A percentile compares a stretch with the other conserved stretches of the same genome.
Evolutionary conservation across 2,329 filamentous ascomycete genomes (phyloP).

Genomic region (Phaeosphaeria sp.): DNA sequence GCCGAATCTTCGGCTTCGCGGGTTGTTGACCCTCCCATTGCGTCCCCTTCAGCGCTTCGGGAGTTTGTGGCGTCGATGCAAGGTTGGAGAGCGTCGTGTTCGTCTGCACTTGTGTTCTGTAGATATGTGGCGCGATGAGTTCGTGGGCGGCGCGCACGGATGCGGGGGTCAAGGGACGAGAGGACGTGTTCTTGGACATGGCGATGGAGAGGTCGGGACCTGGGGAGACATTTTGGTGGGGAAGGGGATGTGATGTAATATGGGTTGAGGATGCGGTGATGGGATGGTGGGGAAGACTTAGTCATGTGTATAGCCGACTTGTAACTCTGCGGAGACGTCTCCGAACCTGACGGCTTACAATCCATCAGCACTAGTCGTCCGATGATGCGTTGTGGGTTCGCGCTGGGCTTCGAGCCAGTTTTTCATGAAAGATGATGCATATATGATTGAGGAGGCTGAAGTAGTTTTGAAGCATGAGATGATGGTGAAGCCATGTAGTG

Average conservation of each 20-base stretch:
- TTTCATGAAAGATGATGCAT: not conserved
- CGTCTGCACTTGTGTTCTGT: conserved; percentile 83
- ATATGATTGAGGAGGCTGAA: not conserved
- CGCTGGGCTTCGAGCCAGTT: not conserved
- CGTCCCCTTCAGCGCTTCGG: conserved; percentile 62
- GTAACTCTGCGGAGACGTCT: not conserved
- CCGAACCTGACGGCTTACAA: not conserved
- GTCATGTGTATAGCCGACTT: conserved; percentile 1
- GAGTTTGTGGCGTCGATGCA: conserved; percentile 72
- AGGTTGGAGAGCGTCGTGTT: conserved; percentile 75
- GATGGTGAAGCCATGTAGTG: not conserved
- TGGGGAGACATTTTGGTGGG: not conserved
- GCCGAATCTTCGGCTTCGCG: conserved; percentile 68
- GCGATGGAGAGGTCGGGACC: not conserved
- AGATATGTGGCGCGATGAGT: conserved; percentile 76
- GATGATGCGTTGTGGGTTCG: not conserved
- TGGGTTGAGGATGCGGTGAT: not conserved
- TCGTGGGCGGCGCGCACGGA: conserved; percentile 76
- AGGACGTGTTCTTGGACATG: not conserved
- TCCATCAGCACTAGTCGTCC: not conserved
- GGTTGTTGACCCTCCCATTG: conserved; percentile 63
- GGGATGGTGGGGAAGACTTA: not conserved
- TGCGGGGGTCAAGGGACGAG: conserved; percentile 70
- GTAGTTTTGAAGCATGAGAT: not conserved
- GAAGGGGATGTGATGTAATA: not conserved